Evolutionary conservation across 164 flowering plant species (phyloP), one percentile per base, ranked within the genome.

Genomic region (Stephania japonica): DNA sequence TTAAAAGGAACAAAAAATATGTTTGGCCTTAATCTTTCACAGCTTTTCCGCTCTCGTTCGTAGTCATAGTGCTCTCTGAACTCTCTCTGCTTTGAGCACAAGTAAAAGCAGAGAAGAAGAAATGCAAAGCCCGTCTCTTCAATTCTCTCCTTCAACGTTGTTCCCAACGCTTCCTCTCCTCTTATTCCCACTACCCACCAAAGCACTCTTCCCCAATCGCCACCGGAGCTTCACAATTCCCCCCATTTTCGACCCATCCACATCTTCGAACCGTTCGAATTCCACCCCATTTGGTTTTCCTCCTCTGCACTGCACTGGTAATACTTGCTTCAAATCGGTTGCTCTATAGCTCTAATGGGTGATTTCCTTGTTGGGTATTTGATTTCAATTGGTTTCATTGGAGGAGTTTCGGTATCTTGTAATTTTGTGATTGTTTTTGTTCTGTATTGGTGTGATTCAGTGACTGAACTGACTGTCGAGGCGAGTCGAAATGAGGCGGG

Each of bases 391-490:
- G n/a, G 12, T 43, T 42, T 70, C 23, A 23, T 74, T 47, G 72
- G n/a, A 67, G 56, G 71, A 68, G 69, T 44, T 24, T 64, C 47
- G 19, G 23, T 11, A 24, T 62, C 59, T 6, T 4, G 59, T 50
- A 19, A 50, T 74, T 72, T 18, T 43, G n/a, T 21, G 43, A 68
- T 65, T 19, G 18, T 32, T 13, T 27, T 64, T 59, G 24, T 43
- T 69, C 9, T 70, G 42, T 23, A 9, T 19, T 67, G 27, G 63
- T 18, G 11, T 69, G 65, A 12, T 72, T 68, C 80, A 87, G 87
- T 78, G 70, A 77, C 81, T 42, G 73, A 75, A 68, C 87, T 83
- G 72, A 68, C 75, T 70, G 75, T 75, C 16, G 88, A 87, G 76
- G 83, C 82, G 9, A 69, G 70, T n/a, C 41, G 13, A 38, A 42